Base-by-base conservation (phyloP, 768 basidiomycete genomes). In the Agaricus sinodeliciosus region DNA sequence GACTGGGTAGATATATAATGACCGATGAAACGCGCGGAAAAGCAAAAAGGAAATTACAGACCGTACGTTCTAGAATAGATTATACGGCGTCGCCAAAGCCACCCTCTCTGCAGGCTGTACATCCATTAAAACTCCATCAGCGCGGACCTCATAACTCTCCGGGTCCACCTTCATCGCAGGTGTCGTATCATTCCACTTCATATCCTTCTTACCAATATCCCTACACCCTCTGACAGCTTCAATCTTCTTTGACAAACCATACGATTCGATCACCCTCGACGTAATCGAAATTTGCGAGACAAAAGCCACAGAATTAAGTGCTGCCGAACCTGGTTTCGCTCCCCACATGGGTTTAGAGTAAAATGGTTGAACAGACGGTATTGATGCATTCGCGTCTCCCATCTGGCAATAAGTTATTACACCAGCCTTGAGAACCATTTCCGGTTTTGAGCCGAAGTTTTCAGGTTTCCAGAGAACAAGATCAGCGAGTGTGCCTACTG, bases 361-460 rank as follows among this genome's bases (percentile, higher is more conserved):
- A 64, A 84, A 79, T 0, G 96, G 96, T 64, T 98, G 94, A 0
- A 99, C 91, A 1, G 91, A 90, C 11, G 96, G 94, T 57, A 99
- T 98, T 7, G 93, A 94, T 1, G 79, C 96, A 67, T 97, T 98
- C 0, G 95, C 89, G 42, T 99, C 96, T 15, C 96, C 96, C 84
- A 99, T 89, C 75, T 92, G 85, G 2, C 91, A 84, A 81, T 85
- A 92, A 9, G 78, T 90, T 59, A 98, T 94, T 6, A 96, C 84
- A 19, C 96, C 96, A 8, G 90, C 89, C 67, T 98, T 99, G 58
- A 98, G 74, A 40, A 98, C 85, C 87, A 92, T 87, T 65, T 94
- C 90, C 0, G 96, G 95, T 61, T 90, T 87, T 1, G 85, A 74
- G 2, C 95, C 96, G 67, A 98, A 98, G 64, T 87, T 85, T 64